Base-by-base conservation (phyloP, 345 rosid genomes). In the Eucalyptus tenuipes region DNA sequence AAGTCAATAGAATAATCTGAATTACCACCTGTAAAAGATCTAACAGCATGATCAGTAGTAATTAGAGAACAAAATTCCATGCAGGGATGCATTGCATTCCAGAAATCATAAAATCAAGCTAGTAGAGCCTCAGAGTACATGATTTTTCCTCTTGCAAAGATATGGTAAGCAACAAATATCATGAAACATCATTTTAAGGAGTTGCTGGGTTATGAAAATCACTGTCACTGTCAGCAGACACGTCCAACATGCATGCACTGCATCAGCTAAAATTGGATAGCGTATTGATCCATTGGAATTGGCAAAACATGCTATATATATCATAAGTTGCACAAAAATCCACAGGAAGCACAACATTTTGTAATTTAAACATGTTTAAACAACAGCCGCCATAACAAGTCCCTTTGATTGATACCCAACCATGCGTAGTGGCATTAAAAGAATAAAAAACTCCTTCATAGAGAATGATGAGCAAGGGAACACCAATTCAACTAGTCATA, bases 1-100 rank as follows among this genome's bases (percentile, higher is more conserved):
- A 98, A 80, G 90, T 98, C 99, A 95, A 98, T 94, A 13, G 93
- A 87, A 92, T 95, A 98, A 89, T 97, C 99, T 91, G 99, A 96
- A 96, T 91, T 96, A 88, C 97, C 97, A 89, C 99, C 99, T 98
- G 95, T 88, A 93, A 75, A 90, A 93, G 89, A 93, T 75, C 47
- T 49, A 86, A 86, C 42, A 53, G 45, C 12, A 1, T n/a, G 55
- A 53, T 85, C 15, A 85, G 47, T 53, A 85, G 42, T 2, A 49
- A 75, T 75, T 20, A 25, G 7, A 44, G 82, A 75, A 75, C 47
- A 75, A 20, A 75, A 75, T 75, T 20, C 45, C 15, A 10, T 37
- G 82, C 82, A 75, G 47, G 82, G 47, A 75, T 75, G 82, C 82
- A 75, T 18, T 3, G 47, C 47, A 37, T 75, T 75, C 82, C 47